phyloP scores from a whole-genome alignment of 164 flowering plant species.

The Tinospora cordifolia region DNA sequence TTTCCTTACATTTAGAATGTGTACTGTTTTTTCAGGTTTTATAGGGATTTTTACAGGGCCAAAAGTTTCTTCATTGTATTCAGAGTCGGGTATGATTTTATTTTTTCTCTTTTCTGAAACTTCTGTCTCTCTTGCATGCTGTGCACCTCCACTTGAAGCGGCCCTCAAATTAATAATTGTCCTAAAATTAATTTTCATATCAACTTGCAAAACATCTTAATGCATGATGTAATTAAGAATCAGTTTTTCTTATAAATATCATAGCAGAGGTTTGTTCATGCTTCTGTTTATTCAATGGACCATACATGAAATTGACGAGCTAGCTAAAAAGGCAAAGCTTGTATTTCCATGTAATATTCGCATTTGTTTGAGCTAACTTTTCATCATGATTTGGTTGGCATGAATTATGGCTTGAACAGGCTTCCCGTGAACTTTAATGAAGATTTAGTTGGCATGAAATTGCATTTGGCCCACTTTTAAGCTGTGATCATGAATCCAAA shows the following conservation, averaged over 20 bases:
- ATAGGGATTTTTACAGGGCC: constrained; percentile 8
- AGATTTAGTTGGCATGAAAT: not conserved
- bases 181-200: no score
- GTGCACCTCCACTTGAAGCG: not conserved
- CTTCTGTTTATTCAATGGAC: not conserved
- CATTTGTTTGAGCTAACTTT: not conserved
- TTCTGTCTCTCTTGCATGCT: not conserved
- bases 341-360: not conserved
- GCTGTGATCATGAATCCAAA: not conserved
- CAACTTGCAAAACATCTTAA: no score
- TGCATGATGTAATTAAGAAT: no score
- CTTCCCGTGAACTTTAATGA: not conserved
- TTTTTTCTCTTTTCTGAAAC: not conserved
- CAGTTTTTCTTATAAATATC: not conserved
- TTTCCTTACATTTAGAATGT: not conserved
- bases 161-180: not conserved
- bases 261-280: not conserved
- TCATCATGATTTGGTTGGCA: not conserved
- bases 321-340: not conserved
- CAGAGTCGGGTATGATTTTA: not conserved
- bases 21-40: not conserved
- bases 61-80: constrained; percentile 1
- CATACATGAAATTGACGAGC: not conserved
- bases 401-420: not conserved
- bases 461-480: not conserved